Conservation (phyloP, 2,329 filamentous ascomycete genomes). For the Stagonosporopsis cucurbitacearum region DNA sequence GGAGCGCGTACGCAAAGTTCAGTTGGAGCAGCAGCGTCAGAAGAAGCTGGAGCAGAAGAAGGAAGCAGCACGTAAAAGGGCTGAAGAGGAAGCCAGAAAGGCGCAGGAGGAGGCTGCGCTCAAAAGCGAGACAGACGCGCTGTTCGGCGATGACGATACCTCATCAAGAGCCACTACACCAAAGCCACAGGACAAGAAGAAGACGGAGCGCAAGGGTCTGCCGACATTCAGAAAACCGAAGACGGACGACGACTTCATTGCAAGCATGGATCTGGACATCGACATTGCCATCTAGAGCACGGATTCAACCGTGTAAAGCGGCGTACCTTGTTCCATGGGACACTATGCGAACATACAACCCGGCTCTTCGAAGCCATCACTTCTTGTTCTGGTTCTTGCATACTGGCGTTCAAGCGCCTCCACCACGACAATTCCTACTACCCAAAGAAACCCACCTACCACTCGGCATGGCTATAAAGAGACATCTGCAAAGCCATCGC, state of each 20-base stretch:
- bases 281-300: conserved; percentile 77
- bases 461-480: neutral
- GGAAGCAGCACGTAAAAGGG: conserved; percentile 53
- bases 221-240: conserved; percentile 77
- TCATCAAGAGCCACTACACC: conserved; percentile 50
- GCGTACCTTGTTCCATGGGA: too few relatives aligned
- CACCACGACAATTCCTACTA: neutral
- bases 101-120: conserved; percentile 46
- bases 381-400: neutral
- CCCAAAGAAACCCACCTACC: neutral
- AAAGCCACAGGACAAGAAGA: conserved; percentile 61
- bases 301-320: too few relatives aligned
- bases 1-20: conserved; percentile 89
- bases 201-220: conserved; percentile 59
- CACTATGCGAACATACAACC: too few relatives aligned
- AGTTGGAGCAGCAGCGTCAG: conserved; percentile 72
- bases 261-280: conserved; percentile 85
- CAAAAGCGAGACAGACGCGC: conserved; percentile 49
- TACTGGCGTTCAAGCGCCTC: conserved; percentile 12
- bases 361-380: neutral
- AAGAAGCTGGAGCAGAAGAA: conserved; percentile 45
- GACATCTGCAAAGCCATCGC: neutral
- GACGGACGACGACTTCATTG: conserved; percentile 93
- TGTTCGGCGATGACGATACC: conserved; percentile 52
- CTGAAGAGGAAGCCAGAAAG: conserved; percentile 60